Evolutionary conservation across 2,329 filamentous ascomycete species (phyloP), one percentile per base, ranked within the genome.

Genomic region (Tolypocladium endophyticum): DNA sequence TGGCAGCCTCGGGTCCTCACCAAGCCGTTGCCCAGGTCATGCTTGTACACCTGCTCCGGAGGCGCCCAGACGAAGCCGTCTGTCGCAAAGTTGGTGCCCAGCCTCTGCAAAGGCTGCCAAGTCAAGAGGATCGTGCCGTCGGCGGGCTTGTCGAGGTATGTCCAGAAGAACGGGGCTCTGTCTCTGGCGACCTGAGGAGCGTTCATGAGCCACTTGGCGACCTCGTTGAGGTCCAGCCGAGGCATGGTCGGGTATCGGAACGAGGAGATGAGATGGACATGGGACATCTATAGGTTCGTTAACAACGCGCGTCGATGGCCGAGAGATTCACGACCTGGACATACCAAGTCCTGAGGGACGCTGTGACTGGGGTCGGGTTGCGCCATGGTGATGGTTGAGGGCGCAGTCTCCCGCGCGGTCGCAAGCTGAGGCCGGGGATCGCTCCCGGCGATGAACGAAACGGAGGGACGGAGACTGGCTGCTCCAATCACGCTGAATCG

Each of bases 1-100:
- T 35, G 18, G 30, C 9, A 5, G 50, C 28, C 50, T 18, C 30
- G 33, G 25, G 45, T 56, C 57, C 81, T 59, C 77, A 85, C 82
- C 71, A 84, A 68, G 57, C 80, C 81, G 64, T 84, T 81, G 62
- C 87, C 82, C 61, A 86, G 74, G 59, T 95, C 88, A 62, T 92
- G 86, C 63, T 87, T 86, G 66, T 87, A 93, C 52, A 84, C 84
- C 58, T 87, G 81, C 75, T 99, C 93, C 7, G 85, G 83, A 65
- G 92, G 89, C 20, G 87, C 87, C 92, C 92, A 99, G 23, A 97
- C 81, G 72, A 92, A 95, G 55, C 94, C 94, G 77, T 99, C 93
- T 41, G 89, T 96, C 11, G 93, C 87, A 70, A 92, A 96, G 67
- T 86, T 87, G 1, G 83, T 86, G 4, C 84, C 85, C 59, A 89